Conservation (phyloP, 345 rosid species). For the Eutrema heterophyllum region DNA sequence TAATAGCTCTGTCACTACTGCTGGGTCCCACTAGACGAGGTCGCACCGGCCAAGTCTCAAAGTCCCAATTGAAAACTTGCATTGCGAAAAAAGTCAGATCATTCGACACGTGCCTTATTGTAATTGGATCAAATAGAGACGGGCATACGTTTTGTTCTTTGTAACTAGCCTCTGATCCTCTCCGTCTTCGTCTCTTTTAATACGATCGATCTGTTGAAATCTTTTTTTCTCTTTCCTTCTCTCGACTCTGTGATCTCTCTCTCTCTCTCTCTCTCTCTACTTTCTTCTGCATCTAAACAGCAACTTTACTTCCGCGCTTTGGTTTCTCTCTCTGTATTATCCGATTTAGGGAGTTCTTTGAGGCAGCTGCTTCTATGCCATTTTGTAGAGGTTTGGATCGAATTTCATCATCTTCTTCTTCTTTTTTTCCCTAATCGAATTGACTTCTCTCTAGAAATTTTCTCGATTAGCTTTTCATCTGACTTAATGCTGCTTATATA, state of each 20-base stretch:
- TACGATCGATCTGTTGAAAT: slow-evolving; percentile 28
- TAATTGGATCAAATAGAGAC: neutral
- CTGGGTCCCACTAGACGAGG: slow-evolving; percentile 5
- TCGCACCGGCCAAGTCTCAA: slow-evolving; percentile 25
- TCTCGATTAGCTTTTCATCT: neutral
- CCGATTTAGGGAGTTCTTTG: slow-evolving; percentile 2
- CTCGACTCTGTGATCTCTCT: neutral
- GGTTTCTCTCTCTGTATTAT: neutral
- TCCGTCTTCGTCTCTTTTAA: slow-evolving; percentile 1
- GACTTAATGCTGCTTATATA: slow-evolving; percentile 24
- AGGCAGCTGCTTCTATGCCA: slow-evolving; percentile 14
- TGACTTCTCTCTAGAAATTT: neutral
- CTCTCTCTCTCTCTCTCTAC: neutral
- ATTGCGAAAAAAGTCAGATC: neutral
- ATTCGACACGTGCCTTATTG: neutral
- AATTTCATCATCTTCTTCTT: neutral
- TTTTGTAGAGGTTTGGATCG: slow-evolving; percentile 37
- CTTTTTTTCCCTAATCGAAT: neutral
- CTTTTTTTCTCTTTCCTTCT: neutral
- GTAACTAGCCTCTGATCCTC: neutral
- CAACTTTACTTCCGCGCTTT: neutral
- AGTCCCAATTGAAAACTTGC: slow-evolving; percentile 21
- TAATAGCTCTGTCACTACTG: neutral
- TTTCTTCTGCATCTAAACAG: slow-evolving; percentile 31
- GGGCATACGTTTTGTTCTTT: slow-evolving; percentile 2